Base-by-base conservation (phyloP, 306 rosid species). In the Abrus pulchellus region DNA sequence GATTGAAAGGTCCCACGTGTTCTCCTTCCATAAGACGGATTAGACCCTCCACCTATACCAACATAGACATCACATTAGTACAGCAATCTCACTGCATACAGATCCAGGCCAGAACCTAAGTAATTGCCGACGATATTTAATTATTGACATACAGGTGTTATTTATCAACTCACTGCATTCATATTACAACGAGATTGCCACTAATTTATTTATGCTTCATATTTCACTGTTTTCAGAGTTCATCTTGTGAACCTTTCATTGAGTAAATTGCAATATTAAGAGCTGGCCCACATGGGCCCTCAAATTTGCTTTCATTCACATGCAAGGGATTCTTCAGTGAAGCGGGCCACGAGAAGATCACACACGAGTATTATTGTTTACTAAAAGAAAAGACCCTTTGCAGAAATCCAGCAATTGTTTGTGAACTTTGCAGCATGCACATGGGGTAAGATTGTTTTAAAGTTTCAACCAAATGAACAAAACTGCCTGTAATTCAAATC, bases 1-100 rank as follows among this genome's bases (percentile, higher is more conserved):
- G 98, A 82, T 95, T 95, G 88, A 95, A 95, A 62, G 99, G 99
- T 63, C 99, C 99, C 30, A 93, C 97, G 45, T 95, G 98, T 85
- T 95, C 98, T 63, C 99, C 99, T 88, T 93, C 99, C 99, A 95
- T 95, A 4, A 95, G 94, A 63, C 98, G 91, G 85, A 95, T 95
- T 75, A 95, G 84, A 84, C 99, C 99, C 86, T 95, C 99, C 80
- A 95, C 99, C 99, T 95, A 45, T 75, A 28, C 54, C 56, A 70
- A 52, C 78, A 52, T 8, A 76, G 0, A 68, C 64, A 49, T 68
- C 83, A 65, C 62, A 77, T 80, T 81, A 8, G 78, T 78, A 41
- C 62, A 62, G 52, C 76, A 65, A 55, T 63, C 73, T 63, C 47
- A 45, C 56, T 54, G 20, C 77, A 13, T 20, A 49, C 49, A 29